Percentiles rank a stretch among this genome's conserved stretches.
phyloP scores from a whole-genome alignment of 257 asterid species.

The Solanum chilense region DNA sequence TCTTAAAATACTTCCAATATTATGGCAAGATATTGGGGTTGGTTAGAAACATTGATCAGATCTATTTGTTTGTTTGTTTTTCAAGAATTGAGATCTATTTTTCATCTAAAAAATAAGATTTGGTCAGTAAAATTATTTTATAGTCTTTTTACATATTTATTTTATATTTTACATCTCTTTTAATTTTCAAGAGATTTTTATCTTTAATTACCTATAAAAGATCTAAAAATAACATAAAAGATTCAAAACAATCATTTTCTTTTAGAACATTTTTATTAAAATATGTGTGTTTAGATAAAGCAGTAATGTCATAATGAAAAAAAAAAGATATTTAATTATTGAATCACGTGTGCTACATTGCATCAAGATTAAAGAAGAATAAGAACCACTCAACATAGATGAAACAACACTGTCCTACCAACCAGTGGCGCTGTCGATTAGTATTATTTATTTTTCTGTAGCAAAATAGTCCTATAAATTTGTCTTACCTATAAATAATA shows the following conservation, averaged over 20 bases:
- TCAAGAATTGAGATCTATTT: not conserved
- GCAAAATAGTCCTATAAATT: not conserved
- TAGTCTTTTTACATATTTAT: not conserved
- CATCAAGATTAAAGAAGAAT: not conserved
- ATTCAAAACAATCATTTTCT: not conserved
- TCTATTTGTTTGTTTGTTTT: not conserved
- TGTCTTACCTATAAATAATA: not conserved
- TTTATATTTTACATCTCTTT: not conserved
- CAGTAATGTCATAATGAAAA: not conserved
- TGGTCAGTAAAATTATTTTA: not conserved
- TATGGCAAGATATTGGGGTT: not conserved
- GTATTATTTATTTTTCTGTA: not conserved
- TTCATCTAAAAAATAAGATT: not conserved
- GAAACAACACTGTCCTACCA: not conserved
- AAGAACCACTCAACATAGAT: not conserved
- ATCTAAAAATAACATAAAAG: not conserved
- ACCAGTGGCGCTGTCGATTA: not conserved
- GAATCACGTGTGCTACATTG: not conserved
- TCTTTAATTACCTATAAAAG: not conserved
- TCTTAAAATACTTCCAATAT: not conserved
- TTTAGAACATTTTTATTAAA: not conserved
- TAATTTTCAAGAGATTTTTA: not conserved
- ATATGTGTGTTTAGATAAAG: not conserved
- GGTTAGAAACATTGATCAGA: not conserved
- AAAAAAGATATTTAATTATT: not conserved